Evolutionary conservation across 805 yeast species (phyloP), one percentile per base, ranked within the genome.

Genomic region (Wickerhamiella azymoides): DNA sequence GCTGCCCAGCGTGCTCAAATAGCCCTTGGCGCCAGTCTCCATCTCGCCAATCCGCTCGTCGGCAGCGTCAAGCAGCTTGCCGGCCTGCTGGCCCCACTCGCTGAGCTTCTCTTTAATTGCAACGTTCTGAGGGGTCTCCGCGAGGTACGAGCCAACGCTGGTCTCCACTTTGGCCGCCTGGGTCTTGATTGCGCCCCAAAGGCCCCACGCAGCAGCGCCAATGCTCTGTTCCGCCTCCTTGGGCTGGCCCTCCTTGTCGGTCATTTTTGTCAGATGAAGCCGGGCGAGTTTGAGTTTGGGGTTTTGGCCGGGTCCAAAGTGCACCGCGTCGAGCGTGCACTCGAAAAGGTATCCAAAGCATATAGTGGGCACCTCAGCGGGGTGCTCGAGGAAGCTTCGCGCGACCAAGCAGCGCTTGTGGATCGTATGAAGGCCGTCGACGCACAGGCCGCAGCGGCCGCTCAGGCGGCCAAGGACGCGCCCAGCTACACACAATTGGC

Each of bases 1-100:
- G 10, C 74, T 69, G n/a, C 84, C 73, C 47, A 81, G 66, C 55
- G 70, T 75, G 36, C 65, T 60, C 14, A 77, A 74, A 54, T 73
- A 77, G n/a, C 66, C 66, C 1, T 79, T 73, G 0, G 94, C 88
- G 27, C 70, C 62, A 43, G 71, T 73, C 59, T 88, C 96, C 7
- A 84, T 77, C 45, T 68, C 68, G 53, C 83, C 94, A 39, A 88
- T 67, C 53, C 77, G 79, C 51, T 73, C 64, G 60, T 86, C 96
- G 49, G 88, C 68, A 7, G 74, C 72, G 50, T 84, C 88, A 42
- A 86, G 66, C 43, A 73, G 75, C 39, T 69, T 70, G 53, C 81
- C 84, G 7, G 86, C 78, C 50, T 67, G 62, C 39, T 49, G 56
- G 51, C 59, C 62, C 50, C 56, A 52, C 33, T 56, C 57, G n/a